phyloP scores from a whole-genome alignment of 1,139 yeast genomes.

The Candida glucosophila region DNA sequence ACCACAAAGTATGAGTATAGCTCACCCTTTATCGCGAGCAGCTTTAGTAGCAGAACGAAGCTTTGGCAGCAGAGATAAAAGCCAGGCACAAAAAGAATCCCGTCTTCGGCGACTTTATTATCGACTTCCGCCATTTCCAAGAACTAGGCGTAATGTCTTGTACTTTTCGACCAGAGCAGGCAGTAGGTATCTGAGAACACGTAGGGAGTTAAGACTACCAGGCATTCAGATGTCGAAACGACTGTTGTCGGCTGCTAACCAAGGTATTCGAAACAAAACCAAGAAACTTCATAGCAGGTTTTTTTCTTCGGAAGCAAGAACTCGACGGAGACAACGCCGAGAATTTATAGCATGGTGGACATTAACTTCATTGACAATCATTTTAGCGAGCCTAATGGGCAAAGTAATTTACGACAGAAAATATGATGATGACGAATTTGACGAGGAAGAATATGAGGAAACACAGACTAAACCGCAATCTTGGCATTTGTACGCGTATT shows the following conservation, averaged over 20 bases:
- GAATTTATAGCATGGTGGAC: constrained; percentile 63
- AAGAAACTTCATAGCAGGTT: constrained; percentile 30
- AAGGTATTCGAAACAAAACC: constrained; percentile 27
- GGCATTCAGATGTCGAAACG: constrained; percentile 21
- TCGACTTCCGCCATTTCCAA: constrained; percentile 52
- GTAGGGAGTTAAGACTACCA: constrained; percentile 16
- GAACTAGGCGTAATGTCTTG: constrained; percentile 52
- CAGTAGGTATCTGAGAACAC: constrained; percentile 10
- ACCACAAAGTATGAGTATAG: constrained; percentile 26
- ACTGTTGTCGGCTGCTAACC: constrained; percentile 31
- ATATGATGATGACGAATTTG: constrained; percentile 24
- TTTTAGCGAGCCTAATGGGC: constrained; percentile 58
- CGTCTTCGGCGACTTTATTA: constrained; percentile 22
- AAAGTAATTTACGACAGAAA: constrained; percentile 37
- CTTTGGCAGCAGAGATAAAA: constrained; percentile 9
- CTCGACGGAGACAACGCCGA: constrained; percentile 36
- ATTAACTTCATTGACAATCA: constrained; percentile 53
- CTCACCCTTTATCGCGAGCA: constrained; percentile 39
- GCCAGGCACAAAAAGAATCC: constrained; percentile 8
- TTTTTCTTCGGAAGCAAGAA: constrained; percentile 37
- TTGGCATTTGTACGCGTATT: constrained; percentile 84
- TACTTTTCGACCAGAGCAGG: constrained; percentile 43
- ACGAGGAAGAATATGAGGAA: constrained; percentile 25
- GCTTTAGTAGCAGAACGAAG: constrained; percentile 27
- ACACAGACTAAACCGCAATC: constrained; percentile 56